phyloP scores from a whole-genome alignment of 139 green algal species.

The Chlamydomonas sp. region DNA sequence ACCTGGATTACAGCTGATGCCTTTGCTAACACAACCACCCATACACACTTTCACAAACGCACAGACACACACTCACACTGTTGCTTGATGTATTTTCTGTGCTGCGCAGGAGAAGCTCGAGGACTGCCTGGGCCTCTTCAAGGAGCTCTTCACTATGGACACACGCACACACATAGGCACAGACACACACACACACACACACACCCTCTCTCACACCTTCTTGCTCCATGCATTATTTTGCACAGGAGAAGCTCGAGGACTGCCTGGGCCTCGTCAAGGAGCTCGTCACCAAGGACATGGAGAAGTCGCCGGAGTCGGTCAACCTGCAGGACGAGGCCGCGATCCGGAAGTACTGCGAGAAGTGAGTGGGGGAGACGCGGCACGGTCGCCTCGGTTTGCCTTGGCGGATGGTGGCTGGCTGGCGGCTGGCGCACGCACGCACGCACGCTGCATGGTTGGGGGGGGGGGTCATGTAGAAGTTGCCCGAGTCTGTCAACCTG shows the following conservation, averaged over 20 bases:
- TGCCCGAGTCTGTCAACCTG: constrained; percentile 42
- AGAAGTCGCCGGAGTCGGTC: constrained; percentile 29
- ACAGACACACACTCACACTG: no score
- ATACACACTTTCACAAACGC: no score
- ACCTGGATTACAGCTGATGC: no score
- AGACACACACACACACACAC: no score
- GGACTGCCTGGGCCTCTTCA: constrained; percentile 42
- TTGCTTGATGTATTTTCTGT: constrained; percentile 11
- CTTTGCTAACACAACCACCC: no score
- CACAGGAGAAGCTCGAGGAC: constrained; percentile 65
- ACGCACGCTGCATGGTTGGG: no score
- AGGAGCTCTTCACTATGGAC: constrained; percentile 30
- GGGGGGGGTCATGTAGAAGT: constrained; percentile 24
- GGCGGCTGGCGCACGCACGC: no score
- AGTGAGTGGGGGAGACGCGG: neutral
- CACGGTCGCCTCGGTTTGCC: neutral
- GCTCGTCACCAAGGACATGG: constrained; percentile 30
- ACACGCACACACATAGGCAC: no score
- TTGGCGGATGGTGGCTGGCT: neutral
- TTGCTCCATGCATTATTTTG: neutral
- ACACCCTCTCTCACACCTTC: no score
- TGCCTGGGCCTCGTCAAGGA: constrained; percentile 39
- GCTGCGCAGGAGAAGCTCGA: constrained; percentile 66
- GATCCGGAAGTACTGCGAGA: constrained; percentile 10
- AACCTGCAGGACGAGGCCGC: constrained; percentile 34